Base-by-base conservation (phyloP, 176 grass and related monocot genomes). In the Ampelocalamus luodianensis region DNA sequence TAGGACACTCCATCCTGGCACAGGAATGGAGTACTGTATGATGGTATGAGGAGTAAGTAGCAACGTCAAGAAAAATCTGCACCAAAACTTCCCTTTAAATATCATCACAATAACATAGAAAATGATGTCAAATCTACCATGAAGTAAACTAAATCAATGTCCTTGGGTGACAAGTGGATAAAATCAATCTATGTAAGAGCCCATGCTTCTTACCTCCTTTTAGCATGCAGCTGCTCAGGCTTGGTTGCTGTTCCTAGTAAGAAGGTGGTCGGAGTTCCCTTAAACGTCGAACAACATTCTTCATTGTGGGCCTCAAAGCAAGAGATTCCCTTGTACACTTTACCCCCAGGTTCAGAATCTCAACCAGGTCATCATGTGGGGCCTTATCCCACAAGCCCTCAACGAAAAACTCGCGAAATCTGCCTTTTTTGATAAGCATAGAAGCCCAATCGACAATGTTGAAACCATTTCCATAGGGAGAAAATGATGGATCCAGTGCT, bases 311-410 rank as follows among this genome's bases (percentile, higher is more conserved):
- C 83, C 94, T 90, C 27, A 87, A 83, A 83, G 92, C 27, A 78
- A 92, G 82, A 68, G 86, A 68, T 53, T 92, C 90, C 32, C 44
- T 74, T 5, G 94, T 97, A 63, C 94, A 97, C 80, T 78, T 87
- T 78, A 97, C 72, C 9, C 88, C 94, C 83, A 97, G 86, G 84
- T 97, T 91, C 54, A 97, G 85, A 18, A 87, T 89, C 77, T 92
- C 92, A 34, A 94, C 76, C 76, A 97, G 93, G 79, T 97, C 94
- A 92, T 97, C 94, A 75, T 92, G 94, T 22, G 94, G 94, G 24
- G 90, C 92, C 39, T 85, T 85, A 48, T 91, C 88, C 94, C 94
- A 94, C 71, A 97, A 74, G 55, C 94, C 94, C 76, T 97, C 89
- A 0, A 92, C 42, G 70, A 97, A 97, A 85, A 97, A 97, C 46